Conservation (phyloP, 306 rosid genomes). For the Vachellia collinsii region DNA sequence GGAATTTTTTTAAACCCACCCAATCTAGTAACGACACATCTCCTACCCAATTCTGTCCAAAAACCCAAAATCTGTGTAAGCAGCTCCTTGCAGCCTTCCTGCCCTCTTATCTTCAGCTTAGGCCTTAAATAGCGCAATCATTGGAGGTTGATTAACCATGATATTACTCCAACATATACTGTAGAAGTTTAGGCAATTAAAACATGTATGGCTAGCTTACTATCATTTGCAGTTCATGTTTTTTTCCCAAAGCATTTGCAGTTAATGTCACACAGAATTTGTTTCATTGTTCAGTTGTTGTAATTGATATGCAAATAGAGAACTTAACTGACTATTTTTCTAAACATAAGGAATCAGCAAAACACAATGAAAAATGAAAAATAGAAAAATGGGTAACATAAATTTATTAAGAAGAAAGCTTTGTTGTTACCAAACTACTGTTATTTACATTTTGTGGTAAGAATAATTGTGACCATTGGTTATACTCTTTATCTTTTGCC, state of each 20-base stretch:
- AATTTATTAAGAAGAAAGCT: not conserved
- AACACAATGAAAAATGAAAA: conserved; percentile 29
- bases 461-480: not conserved
- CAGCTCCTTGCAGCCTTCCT: not conserved
- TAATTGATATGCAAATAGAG: not conserved
- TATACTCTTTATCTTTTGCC: not conserved
- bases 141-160: not conserved
- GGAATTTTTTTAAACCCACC: not conserved
- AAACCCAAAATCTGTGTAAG: not conserved
- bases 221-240: not conserved
- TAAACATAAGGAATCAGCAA: conserved; percentile 12
- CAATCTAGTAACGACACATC: not conserved
- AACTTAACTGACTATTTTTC: conserved; percentile 15
- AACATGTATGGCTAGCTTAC: conserved; percentile 20
- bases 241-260: not conserved
- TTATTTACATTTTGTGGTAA: not conserved
- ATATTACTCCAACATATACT: conserved; percentile 20
- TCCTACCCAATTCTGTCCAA: not conserved
- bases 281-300: conserved; percentile 5
- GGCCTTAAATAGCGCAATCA: not conserved
- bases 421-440: not conserved
- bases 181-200: conserved; percentile 1
- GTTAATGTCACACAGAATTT: not conserved
- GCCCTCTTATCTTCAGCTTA: not conserved
- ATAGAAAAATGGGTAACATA: conserved; percentile 10